Conservation (phyloP, 768 basidiomycete genomes). For the Neoboletus magnificus region DNA sequence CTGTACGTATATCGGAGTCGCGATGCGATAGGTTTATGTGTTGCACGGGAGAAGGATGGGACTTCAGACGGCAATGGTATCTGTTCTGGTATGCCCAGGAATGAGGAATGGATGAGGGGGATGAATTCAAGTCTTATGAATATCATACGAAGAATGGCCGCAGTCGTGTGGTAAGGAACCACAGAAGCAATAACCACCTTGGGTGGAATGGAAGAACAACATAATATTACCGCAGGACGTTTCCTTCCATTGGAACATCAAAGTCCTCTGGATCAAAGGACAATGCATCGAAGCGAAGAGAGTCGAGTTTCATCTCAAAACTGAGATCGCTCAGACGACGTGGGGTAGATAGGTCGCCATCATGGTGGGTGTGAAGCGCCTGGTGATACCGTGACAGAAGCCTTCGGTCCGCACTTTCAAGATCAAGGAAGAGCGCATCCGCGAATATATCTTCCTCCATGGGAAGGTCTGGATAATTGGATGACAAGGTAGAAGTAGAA, state of each 20-base stretch:
- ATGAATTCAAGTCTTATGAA: conserved; percentile 9
- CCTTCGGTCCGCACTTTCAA: conserved; percentile 20
- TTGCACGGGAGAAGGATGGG: background rate
- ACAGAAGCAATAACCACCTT: background rate
- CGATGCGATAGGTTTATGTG: background rate
- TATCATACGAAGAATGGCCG: background rate
- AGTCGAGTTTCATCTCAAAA: conserved; percentile 67
- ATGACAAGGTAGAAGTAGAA: conserved; percentile 14
- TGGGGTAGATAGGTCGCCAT: background rate
- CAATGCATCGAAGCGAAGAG: conserved; percentile 67
- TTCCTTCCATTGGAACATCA: conserved; percentile 24
- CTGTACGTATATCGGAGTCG: conserved; percentile 2
- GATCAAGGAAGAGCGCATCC: conserved; percentile 16
- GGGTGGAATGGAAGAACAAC: background rate
- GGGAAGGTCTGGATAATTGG: conserved; percentile 15
- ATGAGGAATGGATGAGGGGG: background rate
- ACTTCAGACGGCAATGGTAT: background rate
- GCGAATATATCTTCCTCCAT: conserved; percentile 16
- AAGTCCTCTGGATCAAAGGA: conserved; percentile 66
- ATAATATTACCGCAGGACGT: conserved; percentile 11
- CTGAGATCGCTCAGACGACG: conserved; percentile 38
- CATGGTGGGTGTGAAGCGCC: background rate
- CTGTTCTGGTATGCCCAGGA: conserved; percentile 1
- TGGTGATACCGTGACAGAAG: conserved; percentile 3
- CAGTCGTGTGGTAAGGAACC: background rate